phyloP scores from a whole-genome alignment of 139 green algal species.

The Micractinium conductrix region DNA sequence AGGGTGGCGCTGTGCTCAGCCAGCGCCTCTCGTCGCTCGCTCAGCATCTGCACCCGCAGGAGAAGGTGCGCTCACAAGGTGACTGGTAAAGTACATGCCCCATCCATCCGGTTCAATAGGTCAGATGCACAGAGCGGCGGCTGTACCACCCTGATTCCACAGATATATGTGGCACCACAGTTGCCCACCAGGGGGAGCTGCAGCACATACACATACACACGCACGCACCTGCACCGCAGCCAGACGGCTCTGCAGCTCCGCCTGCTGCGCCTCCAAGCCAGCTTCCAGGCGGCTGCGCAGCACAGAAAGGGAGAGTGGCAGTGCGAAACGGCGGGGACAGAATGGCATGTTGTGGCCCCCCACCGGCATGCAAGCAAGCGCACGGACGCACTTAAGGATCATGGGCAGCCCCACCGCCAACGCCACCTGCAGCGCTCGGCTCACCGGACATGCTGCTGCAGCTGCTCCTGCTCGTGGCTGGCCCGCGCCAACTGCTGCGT shows the following conservation, averaged over 20 bases:
- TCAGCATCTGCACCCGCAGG: conserved; percentile 4
- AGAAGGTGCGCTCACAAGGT: no score
- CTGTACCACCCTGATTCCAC: no score
- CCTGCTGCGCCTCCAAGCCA: neutral
- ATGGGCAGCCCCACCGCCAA: no score
- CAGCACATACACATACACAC: no score
- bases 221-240: no score
- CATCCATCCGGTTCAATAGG: no score
- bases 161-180: no score
- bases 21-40: conserved; percentile 1
- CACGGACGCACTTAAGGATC: neutral
- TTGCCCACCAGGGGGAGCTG: no score
- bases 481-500: conserved; percentile 4
- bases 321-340: neutral
- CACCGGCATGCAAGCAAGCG: neutral
- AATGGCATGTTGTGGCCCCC: no score
- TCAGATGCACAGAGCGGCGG: no score
- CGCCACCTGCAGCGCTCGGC: no score
- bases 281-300: conserved; percentile 15
- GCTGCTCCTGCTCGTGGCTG: conserved; percentile 11
- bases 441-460: conserved; percentile 31
- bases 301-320: neutral
- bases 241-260: neutral
- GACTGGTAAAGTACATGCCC: no score
- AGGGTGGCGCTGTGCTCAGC: neutral